Evolutionary conservation across 139 green algal species (phyloP).

Genomic region (Chlorella vulgaris): DNA sequence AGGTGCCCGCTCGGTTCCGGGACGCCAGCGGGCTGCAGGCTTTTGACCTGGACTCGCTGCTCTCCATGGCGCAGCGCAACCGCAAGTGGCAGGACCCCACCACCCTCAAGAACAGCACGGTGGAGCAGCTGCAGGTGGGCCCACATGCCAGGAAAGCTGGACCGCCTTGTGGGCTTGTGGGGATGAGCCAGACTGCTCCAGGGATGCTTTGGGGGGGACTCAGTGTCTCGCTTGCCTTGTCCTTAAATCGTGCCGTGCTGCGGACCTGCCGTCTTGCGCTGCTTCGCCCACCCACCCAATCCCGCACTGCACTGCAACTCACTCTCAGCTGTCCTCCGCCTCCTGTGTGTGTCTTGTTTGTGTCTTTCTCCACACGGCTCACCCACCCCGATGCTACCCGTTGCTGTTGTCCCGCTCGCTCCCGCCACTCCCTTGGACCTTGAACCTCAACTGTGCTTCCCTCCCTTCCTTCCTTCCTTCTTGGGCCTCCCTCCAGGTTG

Average conservation of each 20-base stretch:
- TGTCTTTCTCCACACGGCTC: no score
- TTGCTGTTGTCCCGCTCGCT: no score
- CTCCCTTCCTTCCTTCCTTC: neutral
- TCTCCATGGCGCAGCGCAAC: conserved; percentile 69
- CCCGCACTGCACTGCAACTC: no score
- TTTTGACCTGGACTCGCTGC: conserved; percentile 88
- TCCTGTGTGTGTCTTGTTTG: no score
- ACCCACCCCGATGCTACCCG: no score
- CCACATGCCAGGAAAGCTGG: neutral
- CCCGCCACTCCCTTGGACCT: no score
- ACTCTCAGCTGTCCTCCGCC: no score
- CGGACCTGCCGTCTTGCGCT: no score
- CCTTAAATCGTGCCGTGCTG: no score
- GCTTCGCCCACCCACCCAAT: no score
- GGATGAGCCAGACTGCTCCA: neutral
- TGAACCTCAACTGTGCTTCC: neutral
- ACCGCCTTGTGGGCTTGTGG: neutral
- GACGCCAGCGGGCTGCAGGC: conserved; percentile 52
- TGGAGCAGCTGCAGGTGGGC: conserved; percentile 67
- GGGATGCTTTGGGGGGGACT: neutral
- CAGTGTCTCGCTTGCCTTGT: no score
- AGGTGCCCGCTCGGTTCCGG: conserved; percentile 42
- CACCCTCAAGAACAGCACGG: conserved; percentile 56
- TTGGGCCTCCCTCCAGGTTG: conserved; percentile 26
- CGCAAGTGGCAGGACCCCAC: conserved; percentile 91